These are phyloP conservation scores for Capsicum pubescens DNA, from an alignment of 257 asterid species.

Conservation along the genomic window DNA sequence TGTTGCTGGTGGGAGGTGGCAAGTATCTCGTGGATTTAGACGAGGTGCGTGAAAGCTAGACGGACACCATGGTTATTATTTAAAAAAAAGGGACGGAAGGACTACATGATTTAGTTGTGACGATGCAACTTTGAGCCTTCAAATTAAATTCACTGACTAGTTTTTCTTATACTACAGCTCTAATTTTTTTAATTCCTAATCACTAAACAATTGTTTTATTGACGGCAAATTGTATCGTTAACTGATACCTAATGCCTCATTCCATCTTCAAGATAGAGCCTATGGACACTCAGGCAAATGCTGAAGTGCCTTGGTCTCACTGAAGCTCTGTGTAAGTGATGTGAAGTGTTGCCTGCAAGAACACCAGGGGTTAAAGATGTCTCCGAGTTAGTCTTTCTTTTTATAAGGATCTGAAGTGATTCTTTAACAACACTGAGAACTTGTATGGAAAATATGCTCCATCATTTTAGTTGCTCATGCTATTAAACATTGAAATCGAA, in stretches of 20 bases:
- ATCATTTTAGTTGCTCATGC: not conserved
- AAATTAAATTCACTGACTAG: slow-evolving; percentile 5
- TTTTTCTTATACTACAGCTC: not conserved
- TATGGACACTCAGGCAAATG: slow-evolving; percentile 20
- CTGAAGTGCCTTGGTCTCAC: not conserved
- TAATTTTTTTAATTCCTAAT: not conserved
- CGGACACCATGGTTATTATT: too few species aligned
- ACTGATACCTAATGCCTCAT: not conserved
- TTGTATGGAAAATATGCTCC: slow-evolving; percentile 4
- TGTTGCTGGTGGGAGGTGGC: too few species aligned
- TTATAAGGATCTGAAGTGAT: not conserved
- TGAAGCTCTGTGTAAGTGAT: slow-evolving; percentile 7
- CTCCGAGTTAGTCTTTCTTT: not conserved
- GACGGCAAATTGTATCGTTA: not conserved
- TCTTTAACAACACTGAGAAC: not conserved
- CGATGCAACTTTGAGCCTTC: not conserved
- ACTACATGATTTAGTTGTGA: not conserved
- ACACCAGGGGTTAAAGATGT: slow-evolving; percentile 10
- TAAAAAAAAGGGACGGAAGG: too few species aligned
- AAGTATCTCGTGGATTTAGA: too few species aligned
- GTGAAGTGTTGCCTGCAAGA: slow-evolving; percentile 1
- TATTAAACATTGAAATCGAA: not conserved
- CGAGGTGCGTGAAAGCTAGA: too few species aligned
- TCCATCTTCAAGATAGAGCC: not conserved
- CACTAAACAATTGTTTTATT: not conserved